These are phyloP conservation scores for Hericium rajendrae DNA, from an alignment of 768 basidiomycete genomes.

Conservation along the genomic window DNA sequence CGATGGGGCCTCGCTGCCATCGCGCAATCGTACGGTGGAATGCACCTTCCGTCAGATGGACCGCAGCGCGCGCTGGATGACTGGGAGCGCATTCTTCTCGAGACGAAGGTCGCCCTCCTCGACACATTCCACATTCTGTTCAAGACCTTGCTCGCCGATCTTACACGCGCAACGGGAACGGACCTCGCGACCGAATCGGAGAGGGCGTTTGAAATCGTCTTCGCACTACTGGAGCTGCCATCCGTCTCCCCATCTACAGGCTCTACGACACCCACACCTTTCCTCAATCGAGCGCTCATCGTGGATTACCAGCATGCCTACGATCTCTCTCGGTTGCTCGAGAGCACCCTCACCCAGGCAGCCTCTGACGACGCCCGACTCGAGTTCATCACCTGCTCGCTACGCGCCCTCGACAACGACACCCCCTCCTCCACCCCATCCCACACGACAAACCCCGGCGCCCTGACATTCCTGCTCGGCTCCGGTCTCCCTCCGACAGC, in stretches of 20 bases:
- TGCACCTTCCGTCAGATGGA: slow-evolving; percentile 23
- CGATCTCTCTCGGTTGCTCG: slow-evolving; percentile 31
- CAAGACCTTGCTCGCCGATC: slow-evolving; percentile 36
- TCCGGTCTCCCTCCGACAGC: slow-evolving; percentile 39
- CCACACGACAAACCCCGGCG: slow-evolving; percentile 36
- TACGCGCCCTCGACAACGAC: slow-evolving; percentile 31
- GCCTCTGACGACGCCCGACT: slow-evolving; percentile 43
- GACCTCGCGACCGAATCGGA: slow-evolving; percentile 40
- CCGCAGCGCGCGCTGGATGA: slow-evolving; percentile 33
- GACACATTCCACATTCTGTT: slow-evolving; percentile 60
- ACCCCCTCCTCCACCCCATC: slow-evolving; percentile 11
- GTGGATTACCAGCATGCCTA: slow-evolving; percentile 68
- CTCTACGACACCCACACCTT: slow-evolving; percentile 23
- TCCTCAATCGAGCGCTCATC: slow-evolving; percentile 58
- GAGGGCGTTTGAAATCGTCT: slow-evolving; percentile 46
- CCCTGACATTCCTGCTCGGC: slow-evolving; percentile 51
- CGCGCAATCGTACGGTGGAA: slow-evolving; percentile 53
- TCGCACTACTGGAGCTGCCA: slow-evolving; percentile 44
- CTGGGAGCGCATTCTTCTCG: slow-evolving; percentile 65
- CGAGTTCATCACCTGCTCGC: slow-evolving; percentile 43
- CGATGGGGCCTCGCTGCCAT: slow-evolving; percentile 46
- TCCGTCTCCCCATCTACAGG: slow-evolving; percentile 15
- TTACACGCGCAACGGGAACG: slow-evolving; percentile 32
- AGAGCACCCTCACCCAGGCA: slow-evolving; percentile 36
- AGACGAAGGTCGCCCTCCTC: slow-evolving; percentile 63